These are phyloP conservation scores for Suillus plorans DNA, from an alignment of 768 basidiomycete genomes.

Conservation along the genomic window DNA sequence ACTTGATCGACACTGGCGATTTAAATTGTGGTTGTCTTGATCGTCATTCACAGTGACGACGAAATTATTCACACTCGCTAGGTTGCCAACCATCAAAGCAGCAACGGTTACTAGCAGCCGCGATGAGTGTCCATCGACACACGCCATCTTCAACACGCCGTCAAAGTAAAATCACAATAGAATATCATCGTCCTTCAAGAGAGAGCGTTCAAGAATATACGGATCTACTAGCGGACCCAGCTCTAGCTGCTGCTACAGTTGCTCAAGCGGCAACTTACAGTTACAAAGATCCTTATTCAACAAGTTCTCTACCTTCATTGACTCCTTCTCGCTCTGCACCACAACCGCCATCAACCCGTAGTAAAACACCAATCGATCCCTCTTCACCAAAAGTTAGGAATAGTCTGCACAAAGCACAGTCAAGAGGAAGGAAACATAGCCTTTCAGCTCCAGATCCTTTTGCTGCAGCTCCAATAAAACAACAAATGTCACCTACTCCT, in stretches of 20 bases:
- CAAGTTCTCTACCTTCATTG: slow-evolving; percentile 10
- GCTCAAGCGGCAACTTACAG: slow-evolving; percentile 28
- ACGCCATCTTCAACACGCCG: slow-evolving; percentile 24
- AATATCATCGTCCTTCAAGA: slow-evolving; percentile 73
- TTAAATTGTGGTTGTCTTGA: neutral
- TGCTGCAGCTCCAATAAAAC: slow-evolving; percentile 35
- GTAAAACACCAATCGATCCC: slow-evolving; percentile 25
- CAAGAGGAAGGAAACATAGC: slow-evolving; percentile 53
- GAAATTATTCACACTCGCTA: neutral
- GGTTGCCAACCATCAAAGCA: slow-evolving; percentile 3
- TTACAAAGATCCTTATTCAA: slow-evolving; percentile 39
- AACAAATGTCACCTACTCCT: slow-evolving; percentile 44
- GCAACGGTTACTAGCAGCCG: slow-evolving; percentile 5
- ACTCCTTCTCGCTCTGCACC: slow-evolving; percentile 46
- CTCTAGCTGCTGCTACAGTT: slow-evolving; percentile 54
- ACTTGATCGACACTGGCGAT: neutral
- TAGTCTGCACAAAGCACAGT: slow-evolving; percentile 62
- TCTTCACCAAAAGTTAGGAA: slow-evolving; percentile 42
- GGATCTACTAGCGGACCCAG: slow-evolving; percentile 64
- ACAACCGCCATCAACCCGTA: slow-evolving; percentile 36
- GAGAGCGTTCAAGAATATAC: slow-evolving; percentile 79
- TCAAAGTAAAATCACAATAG: slow-evolving; percentile 67
- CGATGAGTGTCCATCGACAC: slow-evolving; percentile 18
- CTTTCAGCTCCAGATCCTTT: slow-evolving; percentile 55
- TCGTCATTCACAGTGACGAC: neutral